Evolutionary conservation across 106 monocot genomes (phyloP), one percentile per base, ranked within the genome.

Genomic region (Amphibolis antarctica): DNA sequence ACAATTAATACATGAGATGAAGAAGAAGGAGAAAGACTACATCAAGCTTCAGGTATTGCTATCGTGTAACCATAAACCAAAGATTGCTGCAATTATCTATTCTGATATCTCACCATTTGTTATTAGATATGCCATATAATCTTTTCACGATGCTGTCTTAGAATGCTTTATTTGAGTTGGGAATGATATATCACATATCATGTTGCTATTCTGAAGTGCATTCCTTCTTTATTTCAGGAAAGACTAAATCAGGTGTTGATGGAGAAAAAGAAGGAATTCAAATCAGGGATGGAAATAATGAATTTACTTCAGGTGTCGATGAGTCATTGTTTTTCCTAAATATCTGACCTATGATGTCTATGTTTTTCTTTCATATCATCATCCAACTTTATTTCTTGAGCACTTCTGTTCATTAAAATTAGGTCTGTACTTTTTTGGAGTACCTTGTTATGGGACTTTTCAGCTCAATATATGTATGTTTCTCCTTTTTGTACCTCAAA

Each of bases 251-350:
- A 98, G 77, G 98, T 98, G 15, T 66, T 98, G 28, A 81, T 82
- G 82, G 98, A 98, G 98, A 98, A 98, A 59, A 98, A 98, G 82
- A 98, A 98, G 73, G 98, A 98, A 88, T 91, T 87, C 22, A 69
- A 74, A 57, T 91, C 87, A 53, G 98, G 98, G 30, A 98, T 98
- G 87, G 98, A 98, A 71, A 98, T 98, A 63, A 90, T 91, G 98
- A 98, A 98, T 64, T 79, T 98, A 57, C 70, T 98, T 69, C 98
- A 98, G 98, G 98, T 98, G 74, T 43, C 52, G n/a, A n/a, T 22
- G 12, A 6, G n/a, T n/a, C 10, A 23, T 36, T 36, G 4, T 36
- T 4, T 36, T 36, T 36, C 7, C 36, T 36, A 4, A 7, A 7
- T 36, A 36, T 36, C 36, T 36, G 36, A 36, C 4, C 36, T 36